phyloP scores from a whole-genome alignment of 169 alveolate species.

The Babesia caballi region DNA sequence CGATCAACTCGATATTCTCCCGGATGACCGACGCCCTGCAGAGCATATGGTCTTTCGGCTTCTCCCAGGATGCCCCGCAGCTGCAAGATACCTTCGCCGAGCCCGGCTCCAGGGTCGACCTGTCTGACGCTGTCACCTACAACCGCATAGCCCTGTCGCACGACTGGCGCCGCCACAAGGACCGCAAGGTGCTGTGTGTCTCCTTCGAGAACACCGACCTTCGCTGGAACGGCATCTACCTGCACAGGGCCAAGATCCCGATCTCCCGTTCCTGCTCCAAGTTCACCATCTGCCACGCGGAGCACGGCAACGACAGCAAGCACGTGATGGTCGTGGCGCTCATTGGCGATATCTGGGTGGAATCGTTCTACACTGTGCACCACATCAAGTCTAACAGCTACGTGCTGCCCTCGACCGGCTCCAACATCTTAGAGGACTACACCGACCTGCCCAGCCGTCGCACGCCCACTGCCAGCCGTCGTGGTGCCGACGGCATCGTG shows the following conservation, averaged over 20 bases:
- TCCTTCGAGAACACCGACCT: slow-evolving; percentile 11
- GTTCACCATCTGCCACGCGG: slow-evolving; percentile 36
- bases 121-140: not conserved
- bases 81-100: not conserved
- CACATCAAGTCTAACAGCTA: not conserved
- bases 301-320: not conserved
- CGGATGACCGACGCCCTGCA: not conserved
- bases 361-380: slow-evolving; percentile 8
- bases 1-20: not conserved
- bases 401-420: slow-evolving; percentile 5
- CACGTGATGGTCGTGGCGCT: slow-evolving; percentile 9
- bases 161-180: not conserved
- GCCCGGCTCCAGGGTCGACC: not conserved
- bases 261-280: slow-evolving; percentile 1
- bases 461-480: not conserved
- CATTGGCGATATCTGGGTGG: slow-evolving; percentile 23
- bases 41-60: not conserved
- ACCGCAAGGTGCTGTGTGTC: not conserved
- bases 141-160: not conserved
- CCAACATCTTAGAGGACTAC: slow-evolving; percentile 7
- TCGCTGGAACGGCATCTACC: slow-evolving; percentile 12
- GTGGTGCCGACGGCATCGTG: not conserved
- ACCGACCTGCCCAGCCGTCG: slow-evolving; percentile 4
- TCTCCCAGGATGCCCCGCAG: not conserved
- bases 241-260: slow-evolving; percentile 18